Conservation (phyloP, 2,329 filamentous ascomycete species). For the Pseudogymnoascus sp. region DNA sequence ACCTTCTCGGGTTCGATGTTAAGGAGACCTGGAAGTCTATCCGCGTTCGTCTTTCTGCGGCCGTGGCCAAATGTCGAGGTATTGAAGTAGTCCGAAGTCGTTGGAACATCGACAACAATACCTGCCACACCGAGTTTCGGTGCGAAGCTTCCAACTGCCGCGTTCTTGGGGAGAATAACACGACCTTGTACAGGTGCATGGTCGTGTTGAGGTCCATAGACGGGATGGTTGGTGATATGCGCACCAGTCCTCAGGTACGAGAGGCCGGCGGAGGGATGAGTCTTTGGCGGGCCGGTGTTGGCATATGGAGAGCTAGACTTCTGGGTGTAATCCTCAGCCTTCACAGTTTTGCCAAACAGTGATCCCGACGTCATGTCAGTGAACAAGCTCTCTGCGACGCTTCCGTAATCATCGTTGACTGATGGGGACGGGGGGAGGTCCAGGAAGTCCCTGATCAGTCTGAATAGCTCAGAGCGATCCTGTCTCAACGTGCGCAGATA, state of each 20-base stretch:
- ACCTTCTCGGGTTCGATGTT: constrained; percentile 22
- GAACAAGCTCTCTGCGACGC: constrained; percentile 4
- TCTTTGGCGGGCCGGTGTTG: constrained; percentile 43
- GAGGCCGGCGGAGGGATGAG: constrained; percentile 57
- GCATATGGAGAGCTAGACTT: constrained; percentile 34
- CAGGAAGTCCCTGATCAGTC: constrained; percentile 49
- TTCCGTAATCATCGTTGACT: not conserved
- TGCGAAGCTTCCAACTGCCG: constrained; percentile 21
- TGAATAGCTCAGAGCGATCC: constrained; percentile 42
- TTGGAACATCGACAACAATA: constrained; percentile 22
- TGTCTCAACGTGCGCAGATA: constrained; percentile 45
- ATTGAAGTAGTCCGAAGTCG: constrained; percentile 7
- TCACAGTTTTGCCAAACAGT: not conserved
- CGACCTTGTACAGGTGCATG: constrained; percentile 47
- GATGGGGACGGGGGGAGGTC: constrained; percentile 37
- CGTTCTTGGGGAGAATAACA: constrained; percentile 40
- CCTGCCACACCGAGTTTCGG: constrained; percentile 26
- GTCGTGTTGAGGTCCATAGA: constrained; percentile 47
- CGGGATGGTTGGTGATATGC: constrained; percentile 49
- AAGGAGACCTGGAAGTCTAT: constrained; percentile 15
- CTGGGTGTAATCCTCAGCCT: not conserved
- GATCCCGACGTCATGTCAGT: not conserved
- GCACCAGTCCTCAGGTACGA: constrained; percentile 49
- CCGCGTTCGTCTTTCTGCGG: constrained; percentile 4
- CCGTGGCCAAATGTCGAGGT: constrained; percentile 11